Conservation (phyloP, 305 asterid genomes). For the Ajuga reptans region DNA sequence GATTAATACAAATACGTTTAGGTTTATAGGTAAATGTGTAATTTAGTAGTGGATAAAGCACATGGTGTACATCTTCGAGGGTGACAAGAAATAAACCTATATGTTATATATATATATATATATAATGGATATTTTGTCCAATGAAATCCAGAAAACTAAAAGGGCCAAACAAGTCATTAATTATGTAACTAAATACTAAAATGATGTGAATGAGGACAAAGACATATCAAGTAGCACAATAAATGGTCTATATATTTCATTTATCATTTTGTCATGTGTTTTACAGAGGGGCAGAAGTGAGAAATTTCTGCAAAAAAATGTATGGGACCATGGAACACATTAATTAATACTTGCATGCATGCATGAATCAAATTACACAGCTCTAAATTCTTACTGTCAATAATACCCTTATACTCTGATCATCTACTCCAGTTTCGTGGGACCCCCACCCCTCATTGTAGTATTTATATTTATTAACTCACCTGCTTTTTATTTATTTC, state of each 20-base stretch:
- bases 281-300: background rate
- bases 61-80: no score
- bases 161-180: background rate
- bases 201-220: background rate
- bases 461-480: background rate
- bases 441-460: background rate
- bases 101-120: no score
- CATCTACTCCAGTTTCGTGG: background rate
- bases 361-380: background rate
- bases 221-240: background rate
- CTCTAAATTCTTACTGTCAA: background rate
- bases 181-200: background rate
- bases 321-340: background rate
- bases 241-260: background rate
- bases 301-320: background rate
- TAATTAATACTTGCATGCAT: conserved; percentile 14
- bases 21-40: no score
- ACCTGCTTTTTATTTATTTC: no score
- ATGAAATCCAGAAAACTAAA: background rate
- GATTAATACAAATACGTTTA: no score
- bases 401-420: background rate
- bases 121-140: no score
- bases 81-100: no score
- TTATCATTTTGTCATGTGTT: background rate
- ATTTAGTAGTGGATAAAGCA: no score